phyloP scores from a whole-genome alignment of 345 rosid species.

The Salix viminalis region DNA sequence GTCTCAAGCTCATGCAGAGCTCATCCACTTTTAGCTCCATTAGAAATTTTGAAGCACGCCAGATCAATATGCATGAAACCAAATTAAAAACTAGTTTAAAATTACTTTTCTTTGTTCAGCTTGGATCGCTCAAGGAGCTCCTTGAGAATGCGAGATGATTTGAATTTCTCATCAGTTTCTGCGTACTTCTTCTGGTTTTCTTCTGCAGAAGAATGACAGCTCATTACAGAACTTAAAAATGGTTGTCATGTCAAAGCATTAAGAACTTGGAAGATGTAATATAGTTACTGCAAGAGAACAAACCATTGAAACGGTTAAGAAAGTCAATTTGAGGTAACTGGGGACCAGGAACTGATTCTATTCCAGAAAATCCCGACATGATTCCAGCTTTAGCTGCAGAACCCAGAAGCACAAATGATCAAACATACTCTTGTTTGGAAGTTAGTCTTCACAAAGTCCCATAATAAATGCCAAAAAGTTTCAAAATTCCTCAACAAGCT shows the following conservation, averaged over 20 bases:
- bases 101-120: slow-evolving; percentile 74
- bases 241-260: background rate
- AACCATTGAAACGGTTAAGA: slow-evolving; percentile 72
- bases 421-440: background rate
- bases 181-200: slow-evolving; percentile 92
- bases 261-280: background rate
- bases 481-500: too few relatives aligned
- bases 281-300: background rate
- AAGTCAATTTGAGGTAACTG: slow-evolving; percentile 73
- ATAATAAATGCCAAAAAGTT: background rate
- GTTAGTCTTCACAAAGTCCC: background rate
- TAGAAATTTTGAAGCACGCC: too few relatives aligned
- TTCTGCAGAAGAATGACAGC: slow-evolving; percentile 39
- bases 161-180: slow-evolving; percentile 71
- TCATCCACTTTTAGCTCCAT: too few relatives aligned
- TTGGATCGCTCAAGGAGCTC: slow-evolving; percentile 72
- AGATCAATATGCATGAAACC: too few relatives aligned
- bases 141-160: slow-evolving; percentile 75
- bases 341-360: slow-evolving; percentile 93
- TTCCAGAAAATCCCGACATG: slow-evolving; percentile 72
- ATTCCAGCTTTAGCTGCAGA: slow-evolving; percentile 75
- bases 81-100: background rate
- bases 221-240: background rate
- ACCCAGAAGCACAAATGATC: background rate
- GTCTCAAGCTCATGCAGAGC: too few relatives aligned